Base-by-base conservation (phyloP, 192 early-diverging fungal species). In the Radiomyces spectabilis region DNA sequence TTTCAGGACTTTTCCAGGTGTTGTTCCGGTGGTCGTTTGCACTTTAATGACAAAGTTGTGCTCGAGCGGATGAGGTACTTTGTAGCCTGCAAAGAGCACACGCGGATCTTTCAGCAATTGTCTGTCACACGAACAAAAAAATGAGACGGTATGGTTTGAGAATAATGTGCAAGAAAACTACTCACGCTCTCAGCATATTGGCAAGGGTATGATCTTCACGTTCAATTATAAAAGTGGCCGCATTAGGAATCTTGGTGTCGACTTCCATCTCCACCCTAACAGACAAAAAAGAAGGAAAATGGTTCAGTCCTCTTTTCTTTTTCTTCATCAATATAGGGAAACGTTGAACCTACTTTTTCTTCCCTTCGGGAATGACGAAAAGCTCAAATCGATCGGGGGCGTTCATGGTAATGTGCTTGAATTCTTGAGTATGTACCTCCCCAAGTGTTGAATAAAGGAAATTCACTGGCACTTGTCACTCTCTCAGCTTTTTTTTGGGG, bases 131-230 rank as follows among this genome's bases (percentile, higher is more conserved):
- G 6, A 35, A 18, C 60, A 40, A 32, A 34, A 53, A 42, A 19
- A 24, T 22, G 39, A 35, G 16, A 55, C 13, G 21, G 18, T 5
- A 7, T n/a, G 30, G 48, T 15, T 22, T 39, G 31, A 24, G 16
- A 16, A 25, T 35, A 29, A 5, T 12, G 7, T 34, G 10, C 32
- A 6, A 1, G n/a, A 9, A 3, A 1, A 18, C 18, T 3, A 59
- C 72, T 73, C 80, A 94, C 92, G 82, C 85, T 69, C 93, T 67
- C n/a, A 99, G 78, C 57, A 95, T 79, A 65, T 97, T 98, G 19
- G 86, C 97, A 2, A 99, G 69, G 15, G 95, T 99, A 63, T 99
- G 97, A 74, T 99, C 97, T 66, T 99, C 97, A 63, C 86, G 86
- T 38, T 92, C 80, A 37, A 99, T 83, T 38, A 79, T 84, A 68